A percentile compares a stretch with the other conserved stretches of the same genome.
phyloP scores from a whole-genome alignment of 352 stramenopile genomes.

The Thalassiosira mediterranea region DNA sequence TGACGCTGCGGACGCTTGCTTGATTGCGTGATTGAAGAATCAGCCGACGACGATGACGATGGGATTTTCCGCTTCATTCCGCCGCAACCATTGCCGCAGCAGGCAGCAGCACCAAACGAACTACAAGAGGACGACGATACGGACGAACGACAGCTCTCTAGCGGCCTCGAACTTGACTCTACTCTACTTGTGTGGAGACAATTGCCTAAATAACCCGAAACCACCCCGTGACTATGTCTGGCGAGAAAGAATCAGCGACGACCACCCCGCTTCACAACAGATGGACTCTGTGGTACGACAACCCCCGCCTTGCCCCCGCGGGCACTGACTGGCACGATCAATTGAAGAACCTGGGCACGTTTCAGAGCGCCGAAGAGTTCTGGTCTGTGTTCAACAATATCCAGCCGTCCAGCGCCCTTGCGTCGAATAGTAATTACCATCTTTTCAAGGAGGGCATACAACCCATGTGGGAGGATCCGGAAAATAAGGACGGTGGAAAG shows the following conservation, averaged over 20 bases:
- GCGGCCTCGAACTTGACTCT: too few species aligned
- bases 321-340: conserved; percentile 78
- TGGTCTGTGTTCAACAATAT: conserved; percentile 97
- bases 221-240: too few species aligned
- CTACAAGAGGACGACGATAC: too few species aligned
- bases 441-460: conserved; percentile 96
- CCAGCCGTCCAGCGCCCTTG: conserved; percentile 88
- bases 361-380: conserved; percentile 96
- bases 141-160: too few species aligned
- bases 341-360: conserved; percentile 86
- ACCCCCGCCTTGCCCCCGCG: conserved; percentile 59
- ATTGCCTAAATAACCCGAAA: too few species aligned
- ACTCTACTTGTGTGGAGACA: too few species aligned
- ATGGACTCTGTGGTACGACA: conserved; percentile 84
- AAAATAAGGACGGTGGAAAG: conserved; percentile 94
- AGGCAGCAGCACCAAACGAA: too few species aligned
- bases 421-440: conserved; percentile 95
- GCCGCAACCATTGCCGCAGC: too few species aligned
- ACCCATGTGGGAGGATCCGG: conserved; percentile 96
- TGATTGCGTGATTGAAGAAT: too few species aligned
- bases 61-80: too few species aligned
- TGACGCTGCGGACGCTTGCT: too few species aligned
- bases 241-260: conserved; percentile 4
- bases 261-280: conserved; percentile 61
- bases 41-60: too few species aligned